A percentile compares a stretch with the other conserved stretches of the same genome.
phyloP scores from a whole-genome alignment of 495 filamentous ascomycete species.

The Aspergillus cavernicola region DNA sequence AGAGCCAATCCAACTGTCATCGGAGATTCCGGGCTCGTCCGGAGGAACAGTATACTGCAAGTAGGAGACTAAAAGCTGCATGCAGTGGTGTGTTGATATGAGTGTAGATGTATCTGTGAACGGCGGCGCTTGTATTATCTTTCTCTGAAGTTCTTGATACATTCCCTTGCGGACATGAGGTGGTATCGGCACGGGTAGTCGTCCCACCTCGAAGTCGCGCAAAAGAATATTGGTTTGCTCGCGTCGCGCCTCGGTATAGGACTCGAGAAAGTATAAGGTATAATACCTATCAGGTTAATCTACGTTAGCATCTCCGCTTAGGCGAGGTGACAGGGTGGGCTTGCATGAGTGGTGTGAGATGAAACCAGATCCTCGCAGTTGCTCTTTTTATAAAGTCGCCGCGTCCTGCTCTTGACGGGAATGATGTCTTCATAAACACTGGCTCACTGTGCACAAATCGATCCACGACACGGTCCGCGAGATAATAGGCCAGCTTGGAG shows the following conservation, averaged over 20 bases:
- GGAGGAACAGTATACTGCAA: slow-evolving; percentile 37
- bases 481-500: slow-evolving; percentile 38
- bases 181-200: slow-evolving; percentile 37
- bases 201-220: slow-evolving; percentile 39
- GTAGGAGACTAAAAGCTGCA: slow-evolving; percentile 40
- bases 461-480: slow-evolving; percentile 44
- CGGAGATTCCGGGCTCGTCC: slow-evolving; percentile 25
- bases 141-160: slow-evolving; percentile 36
- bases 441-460: slow-evolving; percentile 33
- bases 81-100: slow-evolving; percentile 45
- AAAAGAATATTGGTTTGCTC: slow-evolving; percentile 42
- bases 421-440: slow-evolving; percentile 29
- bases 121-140: slow-evolving; percentile 40
- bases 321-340: not conserved
- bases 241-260: slow-evolving; percentile 38
- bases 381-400: slow-evolving; percentile 32
- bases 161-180: slow-evolving; percentile 31
- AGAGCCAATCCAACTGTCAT: slow-evolving; percentile 45
- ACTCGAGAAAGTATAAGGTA: slow-evolving; percentile 39
- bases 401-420: slow-evolving; percentile 31
- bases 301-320: not conserved
- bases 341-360: slow-evolving; percentile 42
- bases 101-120: slow-evolving; percentile 42
- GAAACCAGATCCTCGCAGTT: slow-evolving; percentile 34
- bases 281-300: slow-evolving; percentile 32